Percentiles rank a stretch among this genome's conserved stretches.
Conservation (phyloP, 352 stramenopile genomes). For the Chloridella minuta region DNA sequence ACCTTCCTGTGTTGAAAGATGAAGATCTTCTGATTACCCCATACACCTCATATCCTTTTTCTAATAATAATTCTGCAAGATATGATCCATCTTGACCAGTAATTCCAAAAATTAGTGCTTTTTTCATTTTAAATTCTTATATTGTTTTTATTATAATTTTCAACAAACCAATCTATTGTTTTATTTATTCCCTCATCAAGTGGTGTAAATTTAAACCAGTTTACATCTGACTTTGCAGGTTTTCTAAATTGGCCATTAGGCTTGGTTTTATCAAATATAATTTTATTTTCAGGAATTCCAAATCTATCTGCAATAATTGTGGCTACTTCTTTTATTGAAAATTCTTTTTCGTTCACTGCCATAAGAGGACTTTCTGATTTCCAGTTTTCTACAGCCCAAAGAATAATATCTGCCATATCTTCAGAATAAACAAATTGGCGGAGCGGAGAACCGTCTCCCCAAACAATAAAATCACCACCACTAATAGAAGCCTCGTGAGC, state of each 20-base stretch:
- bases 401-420: constrained; percentile 65
- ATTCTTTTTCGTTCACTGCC: too few relatives aligned
- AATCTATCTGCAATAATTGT: too few relatives aligned
- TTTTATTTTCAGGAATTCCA: too few relatives aligned
- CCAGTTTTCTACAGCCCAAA: constrained; percentile 33
- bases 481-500: constrained; percentile 71
- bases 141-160: constrained; percentile 32
- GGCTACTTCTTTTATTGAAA: too few relatives aligned
- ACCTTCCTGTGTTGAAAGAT: constrained; percentile 87
- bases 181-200: constrained; percentile 51
- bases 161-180: constrained; percentile 43
- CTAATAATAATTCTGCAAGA: constrained; percentile 65
- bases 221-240: constrained; percentile 31
- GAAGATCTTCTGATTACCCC: constrained; percentile 81
- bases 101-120: constrained; percentile 33
- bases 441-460: constrained; percentile 59
- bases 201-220: constrained; percentile 57
- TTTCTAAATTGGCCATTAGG: constrained; percentile 97
- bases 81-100: constrained; percentile 96
- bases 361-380: too few relatives aligned
- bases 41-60: constrained; percentile 52
- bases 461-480: constrained; percentile 53
- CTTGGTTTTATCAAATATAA: constrained; percentile 53
- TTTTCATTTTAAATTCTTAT: too few relatives aligned
- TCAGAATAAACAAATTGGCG: constrained; percentile 84